These are phyloP conservation scores for Dipteronia dyeriana DNA, from an alignment of 345 rosid genomes.

Conservation along the genomic window DNA sequence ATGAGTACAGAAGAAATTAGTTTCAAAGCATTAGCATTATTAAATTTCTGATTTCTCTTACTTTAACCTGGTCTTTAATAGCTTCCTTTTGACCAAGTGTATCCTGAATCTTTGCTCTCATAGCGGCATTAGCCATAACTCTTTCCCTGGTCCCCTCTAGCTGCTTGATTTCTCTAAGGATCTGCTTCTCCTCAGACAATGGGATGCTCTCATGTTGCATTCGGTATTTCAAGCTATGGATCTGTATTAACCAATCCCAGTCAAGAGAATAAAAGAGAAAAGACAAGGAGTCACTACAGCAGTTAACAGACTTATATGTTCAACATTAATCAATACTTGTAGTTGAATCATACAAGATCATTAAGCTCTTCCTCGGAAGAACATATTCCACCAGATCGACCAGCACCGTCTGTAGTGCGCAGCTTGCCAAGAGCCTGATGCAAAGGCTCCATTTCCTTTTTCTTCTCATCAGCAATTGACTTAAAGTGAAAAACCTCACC, in stretches of 20 bases:
- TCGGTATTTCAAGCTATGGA: slow-evolving; percentile 69
- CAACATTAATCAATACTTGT: slow-evolving; percentile 15
- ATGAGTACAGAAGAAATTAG: slow-evolving; percentile 1
- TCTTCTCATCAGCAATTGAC: slow-evolving; percentile 61
- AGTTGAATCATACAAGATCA: slow-evolving; percentile 51
- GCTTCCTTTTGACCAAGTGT: slow-evolving; percentile 84
- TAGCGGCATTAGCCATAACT: slow-evolving; percentile 80
- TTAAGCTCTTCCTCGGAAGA: slow-evolving; percentile 94
- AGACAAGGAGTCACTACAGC: slow-evolving; percentile 9
- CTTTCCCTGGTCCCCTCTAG: slow-evolving; percentile 92
- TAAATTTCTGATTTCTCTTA: slow-evolving; percentile 37
- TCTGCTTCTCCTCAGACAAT: slow-evolving; percentile 86
- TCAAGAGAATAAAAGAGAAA: slow-evolving; percentile 17
- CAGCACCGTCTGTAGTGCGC: slow-evolving; percentile 39
- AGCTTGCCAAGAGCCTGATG: slow-evolving; percentile 91
- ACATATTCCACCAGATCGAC: slow-evolving; percentile 59
- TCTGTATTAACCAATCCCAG: slow-evolving; percentile 52
- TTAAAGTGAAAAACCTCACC: slow-evolving; percentile 38
- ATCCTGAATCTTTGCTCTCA: slow-evolving; percentile 84
- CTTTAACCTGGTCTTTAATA: slow-evolving; percentile 93
- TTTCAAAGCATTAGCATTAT: not conserved
- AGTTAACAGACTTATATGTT: slow-evolving; percentile 8
- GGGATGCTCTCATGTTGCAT: slow-evolving; percentile 96
- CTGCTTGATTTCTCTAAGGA: slow-evolving; percentile 84
- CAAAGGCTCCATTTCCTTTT: slow-evolving; percentile 77